Percentiles rank a stretch among this genome's conserved stretches.
Conservation (phyloP, 192 early-diverging fungal genomes). For the Physocladia obscura region DNA sequence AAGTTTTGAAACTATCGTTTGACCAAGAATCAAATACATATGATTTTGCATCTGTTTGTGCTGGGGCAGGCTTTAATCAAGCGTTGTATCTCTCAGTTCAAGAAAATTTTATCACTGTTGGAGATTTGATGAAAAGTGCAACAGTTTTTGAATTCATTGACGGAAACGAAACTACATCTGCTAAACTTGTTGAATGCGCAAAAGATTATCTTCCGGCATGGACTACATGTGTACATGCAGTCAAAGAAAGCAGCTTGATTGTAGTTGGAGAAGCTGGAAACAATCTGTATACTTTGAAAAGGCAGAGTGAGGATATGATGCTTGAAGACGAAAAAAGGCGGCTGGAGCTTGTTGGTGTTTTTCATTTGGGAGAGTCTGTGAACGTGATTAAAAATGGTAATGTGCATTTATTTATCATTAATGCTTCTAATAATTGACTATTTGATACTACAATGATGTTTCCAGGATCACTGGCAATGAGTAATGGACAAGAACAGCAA, state of each 20-base stretch:
- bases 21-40: neutral
- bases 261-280: constrained; percentile 58
- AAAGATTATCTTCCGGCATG: constrained; percentile 62
- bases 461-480: neutral
- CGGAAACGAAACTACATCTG: neutral
- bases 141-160: constrained; percentile 56
- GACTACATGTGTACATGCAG: constrained; percentile 55
- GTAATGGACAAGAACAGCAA: neutral
- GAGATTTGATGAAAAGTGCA: constrained; percentile 81
- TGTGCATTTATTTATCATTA: no score
- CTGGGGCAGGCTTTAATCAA: constrained; percentile 58
- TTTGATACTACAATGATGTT: no score
- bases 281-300: constrained; percentile 63
- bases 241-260: constrained; percentile 58
- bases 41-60: constrained; percentile 1
- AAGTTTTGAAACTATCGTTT: constrained; percentile 1
- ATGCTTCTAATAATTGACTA: no score
- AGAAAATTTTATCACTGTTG: constrained; percentile 74
- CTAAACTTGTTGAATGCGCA: constrained; percentile 55
- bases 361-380: constrained; percentile 78
- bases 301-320: constrained; percentile 45
- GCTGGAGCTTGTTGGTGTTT: constrained; percentile 65
- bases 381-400: constrained; percentile 77
- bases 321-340: constrained; percentile 52
- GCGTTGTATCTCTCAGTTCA: constrained; percentile 55